Percentiles rank a stretch among this genome's conserved stretches.
Conservation (phyloP, 169 alveolate species). For the Plasmodium vivax region DNA sequence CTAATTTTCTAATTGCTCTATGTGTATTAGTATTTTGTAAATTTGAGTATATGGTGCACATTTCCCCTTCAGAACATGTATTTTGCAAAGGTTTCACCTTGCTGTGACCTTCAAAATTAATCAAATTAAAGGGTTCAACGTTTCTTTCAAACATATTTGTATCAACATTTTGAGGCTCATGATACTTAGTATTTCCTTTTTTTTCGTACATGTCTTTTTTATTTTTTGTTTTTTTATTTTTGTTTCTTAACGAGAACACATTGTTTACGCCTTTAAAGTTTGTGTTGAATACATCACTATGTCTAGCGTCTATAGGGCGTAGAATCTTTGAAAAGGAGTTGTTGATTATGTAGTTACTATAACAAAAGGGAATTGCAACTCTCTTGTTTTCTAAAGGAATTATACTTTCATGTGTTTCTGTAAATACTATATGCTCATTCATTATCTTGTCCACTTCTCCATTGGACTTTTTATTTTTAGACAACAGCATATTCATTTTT, state of each 20-base stretch:
- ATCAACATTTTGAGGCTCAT: neutral
- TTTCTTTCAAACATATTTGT: neutral
- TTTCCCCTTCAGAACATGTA: conserved; percentile 23
- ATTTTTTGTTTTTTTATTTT: neutral
- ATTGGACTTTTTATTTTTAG: conserved; percentile 15
- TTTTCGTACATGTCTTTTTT: conserved; percentile 1
- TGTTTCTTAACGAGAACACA: conserved; percentile 35
- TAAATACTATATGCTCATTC: conserved; percentile 11
- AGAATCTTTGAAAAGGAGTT: conserved; percentile 1
- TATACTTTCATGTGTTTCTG: conserved; percentile 18
- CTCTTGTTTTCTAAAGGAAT: conserved; percentile 39
- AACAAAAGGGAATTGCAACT: conserved; percentile 21
- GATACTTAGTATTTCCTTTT: neutral
- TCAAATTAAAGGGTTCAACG: conserved; percentile 13
- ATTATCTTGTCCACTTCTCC: conserved; percentile 16
- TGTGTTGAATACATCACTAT: neutral
- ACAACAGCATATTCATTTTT: conserved; percentile 5
- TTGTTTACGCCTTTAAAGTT: conserved; percentile 22
- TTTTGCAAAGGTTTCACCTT: conserved; percentile 3
- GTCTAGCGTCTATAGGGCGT: conserved; percentile 8
- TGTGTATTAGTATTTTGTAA: conserved; percentile 6
- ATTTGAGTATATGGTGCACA: conserved; percentile 1
- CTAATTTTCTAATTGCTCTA: neutral
- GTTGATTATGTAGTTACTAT: neutral
- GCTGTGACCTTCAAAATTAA: conserved; percentile 5